Conservation (phyloP, 2,329 filamentous ascomycete species). For the Penicillium sp. region DNA sequence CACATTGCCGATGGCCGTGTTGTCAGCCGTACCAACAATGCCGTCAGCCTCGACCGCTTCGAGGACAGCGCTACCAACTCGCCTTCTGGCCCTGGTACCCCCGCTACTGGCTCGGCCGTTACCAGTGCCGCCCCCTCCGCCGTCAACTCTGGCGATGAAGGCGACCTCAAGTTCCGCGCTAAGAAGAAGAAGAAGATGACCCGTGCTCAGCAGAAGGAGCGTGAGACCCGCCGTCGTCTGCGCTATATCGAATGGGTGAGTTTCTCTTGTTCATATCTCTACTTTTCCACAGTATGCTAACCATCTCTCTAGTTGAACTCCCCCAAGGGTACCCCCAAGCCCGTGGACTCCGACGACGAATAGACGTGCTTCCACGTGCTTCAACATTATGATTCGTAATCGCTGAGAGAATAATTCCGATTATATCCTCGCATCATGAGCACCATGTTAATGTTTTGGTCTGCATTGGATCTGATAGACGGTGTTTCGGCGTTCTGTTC, state of each 20-base stretch:
- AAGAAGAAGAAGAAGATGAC: constrained; percentile 99
- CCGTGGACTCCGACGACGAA: constrained; percentile 75
- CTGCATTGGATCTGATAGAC: constrained; percentile 26
- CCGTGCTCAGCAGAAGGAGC: constrained; percentile 91
- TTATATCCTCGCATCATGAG: constrained; percentile 21
- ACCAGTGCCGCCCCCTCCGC: constrained; percentile 62
- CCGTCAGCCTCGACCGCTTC: constrained; percentile 76
- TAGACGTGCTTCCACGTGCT: constrained; percentile 17
- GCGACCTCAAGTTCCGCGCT: constrained; percentile 80
- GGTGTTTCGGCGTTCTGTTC: constrained; percentile 19
- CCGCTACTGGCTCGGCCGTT: constrained; percentile 58
- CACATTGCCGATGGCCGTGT: constrained; percentile 86
- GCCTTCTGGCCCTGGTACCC: constrained; percentile 49
- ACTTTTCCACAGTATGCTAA: constrained; percentile 9
- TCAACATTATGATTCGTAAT: constrained; percentile 23
- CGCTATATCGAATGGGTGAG: constrained; percentile 68
- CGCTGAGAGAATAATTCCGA: constrained; percentile 8
- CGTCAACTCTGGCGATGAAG: constrained; percentile 80
- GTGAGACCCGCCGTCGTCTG: constrained; percentile 79
- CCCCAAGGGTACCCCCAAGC: constrained; percentile 78
- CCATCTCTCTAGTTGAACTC: constrained; percentile 69
- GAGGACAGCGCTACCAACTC: constrained; percentile 72
- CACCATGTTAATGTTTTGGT: constrained; percentile 19
- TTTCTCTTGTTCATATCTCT: constrained; percentile 7
- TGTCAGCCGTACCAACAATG: constrained; percentile 74